phyloP scores from a whole-genome alignment of 768 basidiomycete species.

The Roridomyces roridus region DNA sequence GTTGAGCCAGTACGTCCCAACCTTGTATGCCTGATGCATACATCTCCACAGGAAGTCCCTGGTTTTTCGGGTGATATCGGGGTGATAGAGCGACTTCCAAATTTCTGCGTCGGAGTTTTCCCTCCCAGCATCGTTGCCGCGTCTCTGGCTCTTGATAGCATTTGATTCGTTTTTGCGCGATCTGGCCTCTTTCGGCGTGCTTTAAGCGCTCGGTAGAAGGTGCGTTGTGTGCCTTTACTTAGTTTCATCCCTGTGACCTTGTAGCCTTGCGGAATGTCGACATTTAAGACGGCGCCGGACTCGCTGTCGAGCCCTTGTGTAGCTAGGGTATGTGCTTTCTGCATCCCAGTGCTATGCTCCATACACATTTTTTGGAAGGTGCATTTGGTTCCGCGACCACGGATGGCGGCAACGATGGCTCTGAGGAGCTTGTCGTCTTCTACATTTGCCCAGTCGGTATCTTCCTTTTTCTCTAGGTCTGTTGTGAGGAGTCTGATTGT shows the following conservation, averaged over 20 bases:
- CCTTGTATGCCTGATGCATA: too few relatives aligned
- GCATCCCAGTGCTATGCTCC: neutral
- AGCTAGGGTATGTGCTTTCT: neutral
- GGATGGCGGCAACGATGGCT: neutral
- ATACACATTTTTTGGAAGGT: neutral
- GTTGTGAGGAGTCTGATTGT: neutral
- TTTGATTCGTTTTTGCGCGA: too few relatives aligned
- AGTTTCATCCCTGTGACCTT: neutral
- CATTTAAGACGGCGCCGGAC: neutral
- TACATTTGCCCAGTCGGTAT: neutral
- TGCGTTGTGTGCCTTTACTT: neutral
- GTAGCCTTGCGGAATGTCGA: neutral
- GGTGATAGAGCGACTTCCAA: neutral
- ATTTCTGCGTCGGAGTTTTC: neutral
- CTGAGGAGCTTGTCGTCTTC: neutral
- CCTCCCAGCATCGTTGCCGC: neutral
- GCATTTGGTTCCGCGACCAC: neutral
- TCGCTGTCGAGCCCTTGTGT: neutral
- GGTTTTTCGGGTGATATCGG: neutral
- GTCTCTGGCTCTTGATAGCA: neutral
- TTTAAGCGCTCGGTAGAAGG: neutral
- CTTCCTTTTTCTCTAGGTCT: neutral
- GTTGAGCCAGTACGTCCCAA: slow-evolving; percentile 14
- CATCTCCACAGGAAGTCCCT: slow-evolving; percentile 3
- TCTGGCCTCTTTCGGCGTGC: neutral